Conservation (phyloP, 1,284 basidiomycete species). For the Ceratobasidium sp. region DNA sequence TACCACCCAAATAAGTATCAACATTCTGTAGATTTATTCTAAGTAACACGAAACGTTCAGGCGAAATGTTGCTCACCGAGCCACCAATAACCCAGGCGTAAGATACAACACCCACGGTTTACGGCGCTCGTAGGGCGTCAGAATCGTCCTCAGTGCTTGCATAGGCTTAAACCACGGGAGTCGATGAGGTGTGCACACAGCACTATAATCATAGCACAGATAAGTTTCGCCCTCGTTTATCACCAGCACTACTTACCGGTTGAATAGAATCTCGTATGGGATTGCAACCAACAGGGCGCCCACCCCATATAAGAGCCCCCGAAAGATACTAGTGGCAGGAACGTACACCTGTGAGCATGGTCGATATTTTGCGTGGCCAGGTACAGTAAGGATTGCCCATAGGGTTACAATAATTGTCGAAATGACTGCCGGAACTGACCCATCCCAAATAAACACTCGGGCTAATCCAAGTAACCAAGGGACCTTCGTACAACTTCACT, state of each 20-base stretch:
- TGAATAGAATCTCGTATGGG: conserved; percentile 83
- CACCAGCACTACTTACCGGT: conserved; percentile 68
- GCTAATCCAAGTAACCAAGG: neutral
- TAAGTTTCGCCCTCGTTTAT: neutral
- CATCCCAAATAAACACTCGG: conserved; percentile 45
- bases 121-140: conserved; percentile 86
- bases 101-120: conserved; percentile 85
- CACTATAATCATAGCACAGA: conserved; percentile 61
- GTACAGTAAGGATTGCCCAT: conserved; percentile 60
- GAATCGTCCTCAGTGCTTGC: conserved; percentile 78
- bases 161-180: conserved; percentile 75
- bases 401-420: conserved; percentile 72
- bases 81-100: conserved; percentile 85
- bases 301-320: conserved; percentile 66
- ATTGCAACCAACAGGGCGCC: conserved; percentile 81
- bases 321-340: conserved; percentile 75
- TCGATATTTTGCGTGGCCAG: conserved; percentile 35
- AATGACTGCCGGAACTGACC: conserved; percentile 77
- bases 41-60: neutral
- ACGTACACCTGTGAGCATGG: conserved; percentile 67
- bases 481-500: too few relatives aligned
- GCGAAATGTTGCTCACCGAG: conserved; percentile 61
- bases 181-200: conserved; percentile 89
- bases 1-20: conserved; percentile 77
- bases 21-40: conserved; percentile 53